These are phyloP conservation scores for Colletotrichum scovillei DNA, from an alignment of 2,329 filamentous ascomycete species.

Conservation along the genomic window DNA sequence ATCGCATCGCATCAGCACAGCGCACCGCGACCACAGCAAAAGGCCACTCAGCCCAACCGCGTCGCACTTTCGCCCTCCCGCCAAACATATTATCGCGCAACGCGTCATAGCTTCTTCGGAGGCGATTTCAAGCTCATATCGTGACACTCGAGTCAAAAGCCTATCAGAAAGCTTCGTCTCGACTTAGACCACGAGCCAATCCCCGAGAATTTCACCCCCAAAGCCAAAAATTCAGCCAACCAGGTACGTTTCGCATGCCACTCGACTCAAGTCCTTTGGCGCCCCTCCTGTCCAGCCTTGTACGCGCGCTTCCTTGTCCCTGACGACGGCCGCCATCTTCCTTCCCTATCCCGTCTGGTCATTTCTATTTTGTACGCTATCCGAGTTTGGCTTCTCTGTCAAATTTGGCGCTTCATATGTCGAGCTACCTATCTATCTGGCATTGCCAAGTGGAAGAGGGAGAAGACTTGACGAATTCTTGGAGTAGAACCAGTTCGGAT, in stretches of 20 bases:
- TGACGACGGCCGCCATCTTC: slow-evolving; percentile 17
- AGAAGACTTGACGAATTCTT: neutral
- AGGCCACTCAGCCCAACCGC: slow-evolving; percentile 35
- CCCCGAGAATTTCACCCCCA: slow-evolving; percentile 5
- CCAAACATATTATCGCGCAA: slow-evolving; percentile 11
- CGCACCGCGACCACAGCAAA: slow-evolving; percentile 39
- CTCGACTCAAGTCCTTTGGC: slow-evolving; percentile 29
- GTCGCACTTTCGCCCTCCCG: slow-evolving; percentile 30
- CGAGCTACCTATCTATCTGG: neutral
- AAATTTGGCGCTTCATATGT: neutral
- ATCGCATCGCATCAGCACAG: slow-evolving; percentile 18
- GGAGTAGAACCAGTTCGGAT: neutral
- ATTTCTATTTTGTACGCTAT: slow-evolving; percentile 1
- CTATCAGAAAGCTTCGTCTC: slow-evolving; percentile 36
- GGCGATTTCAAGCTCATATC: slow-evolving; percentile 32
- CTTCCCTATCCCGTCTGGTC: neutral
- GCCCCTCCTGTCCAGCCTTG: slow-evolving; percentile 34
- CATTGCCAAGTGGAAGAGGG: too few species aligned
- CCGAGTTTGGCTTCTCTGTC: neutral
- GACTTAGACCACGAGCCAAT: slow-evolving; percentile 29
- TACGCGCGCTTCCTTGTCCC: slow-evolving; percentile 31
- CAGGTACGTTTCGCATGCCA: slow-evolving; percentile 34
- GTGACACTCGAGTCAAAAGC: slow-evolving; percentile 36
- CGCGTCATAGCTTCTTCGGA: slow-evolving; percentile 32
- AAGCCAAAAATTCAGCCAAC: slow-evolving; percentile 29